Base-by-base conservation (phyloP, 1,139 yeast species). In the Hanseniaspora sp. region DNA sequence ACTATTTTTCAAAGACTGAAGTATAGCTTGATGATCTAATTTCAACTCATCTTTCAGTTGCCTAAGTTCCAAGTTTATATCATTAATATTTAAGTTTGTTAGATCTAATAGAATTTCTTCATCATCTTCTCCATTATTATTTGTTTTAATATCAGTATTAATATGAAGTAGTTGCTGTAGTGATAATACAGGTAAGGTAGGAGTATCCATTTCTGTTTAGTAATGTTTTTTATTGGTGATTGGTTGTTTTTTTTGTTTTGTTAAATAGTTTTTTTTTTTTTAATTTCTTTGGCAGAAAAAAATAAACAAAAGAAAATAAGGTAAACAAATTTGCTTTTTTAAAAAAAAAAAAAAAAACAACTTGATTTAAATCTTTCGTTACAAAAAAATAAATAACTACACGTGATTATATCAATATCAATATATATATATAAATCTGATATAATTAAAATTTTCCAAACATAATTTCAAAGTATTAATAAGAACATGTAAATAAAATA, bases 401-500 rank as follows among this genome's bases (percentile, higher is more conserved):
- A 23, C 23, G 23, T 23, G 23, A 23, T 2, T 23, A 23, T 23
- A 23, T 23, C 23, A 23, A 23, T 23, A 23, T 23, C 23, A 23
- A 23, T 23, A 23, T 23, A 23, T 23, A 23, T 23, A 23, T 23
- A 23, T 23, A 23, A 23, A 23, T 23, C 23, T 23, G 4, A 23
- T 23, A 23, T 3, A 3, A 23, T 3, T 23, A 23, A 23, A 23
- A 4, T 3, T 23, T 23, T 23, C 23, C 23, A 23, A 23, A 23
- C 23, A 23, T 23, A 23, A 23, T 23, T 23, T 23, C 23, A 23
- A 23, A 23, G 23, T 23, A 23, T 23, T 23, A 23, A 63, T 29
- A 64, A 72, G 18, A 69, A 87, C 47, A 77, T 80, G 1, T 3
- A 33, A 3, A 33, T 33, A 13, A 33, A 33, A 33, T 13, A 33